phyloP scores from a whole-genome alignment of 805 yeast species.

The Jamesozyma hellenica region DNA sequence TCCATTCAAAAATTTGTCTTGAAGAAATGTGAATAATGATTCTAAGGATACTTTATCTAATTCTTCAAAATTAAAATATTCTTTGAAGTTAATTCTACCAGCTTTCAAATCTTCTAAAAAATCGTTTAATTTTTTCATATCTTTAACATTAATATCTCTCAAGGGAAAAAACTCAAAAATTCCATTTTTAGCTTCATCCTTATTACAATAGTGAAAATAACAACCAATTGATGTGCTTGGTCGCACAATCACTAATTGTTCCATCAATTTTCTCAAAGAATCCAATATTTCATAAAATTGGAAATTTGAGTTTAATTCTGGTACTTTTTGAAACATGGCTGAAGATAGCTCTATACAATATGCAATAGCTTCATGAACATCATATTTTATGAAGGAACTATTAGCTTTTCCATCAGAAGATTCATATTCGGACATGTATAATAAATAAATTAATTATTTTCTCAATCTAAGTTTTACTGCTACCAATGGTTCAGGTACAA shows the following conservation, averaged over 20 bases:
- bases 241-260: constrained; percentile 51
- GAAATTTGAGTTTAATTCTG: constrained; percentile 28
- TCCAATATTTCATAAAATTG: constrained; percentile 45
- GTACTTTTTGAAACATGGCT: constrained; percentile 33
- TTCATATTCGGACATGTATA: neutral
- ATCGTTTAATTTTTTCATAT: constrained; percentile 48
- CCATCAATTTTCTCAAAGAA: constrained; percentile 51
- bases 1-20: constrained; percentile 43
- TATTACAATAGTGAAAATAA: constrained; percentile 44
- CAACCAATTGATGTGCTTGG: constrained; percentile 73
- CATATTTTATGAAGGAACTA: constrained; percentile 24
- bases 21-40: constrained; percentile 39
- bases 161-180: constrained; percentile 43
- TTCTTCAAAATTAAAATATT: constrained; percentile 26
- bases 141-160: constrained; percentile 43
- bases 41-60: constrained; percentile 28
- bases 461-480: too few species aligned
- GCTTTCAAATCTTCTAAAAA: constrained; percentile 36
- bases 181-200: constrained; percentile 32
- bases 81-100: constrained; percentile 17
- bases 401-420: neutral
- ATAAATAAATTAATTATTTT: too few species aligned
- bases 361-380: constrained; percentile 51
- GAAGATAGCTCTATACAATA: constrained; percentile 52
- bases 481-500: too few species aligned